Evolutionary conservation across 495 filamentous ascomycete species (phyloP), one percentile per base, ranked within the genome.

Genomic region (Hypoxylon intermedium): DNA sequence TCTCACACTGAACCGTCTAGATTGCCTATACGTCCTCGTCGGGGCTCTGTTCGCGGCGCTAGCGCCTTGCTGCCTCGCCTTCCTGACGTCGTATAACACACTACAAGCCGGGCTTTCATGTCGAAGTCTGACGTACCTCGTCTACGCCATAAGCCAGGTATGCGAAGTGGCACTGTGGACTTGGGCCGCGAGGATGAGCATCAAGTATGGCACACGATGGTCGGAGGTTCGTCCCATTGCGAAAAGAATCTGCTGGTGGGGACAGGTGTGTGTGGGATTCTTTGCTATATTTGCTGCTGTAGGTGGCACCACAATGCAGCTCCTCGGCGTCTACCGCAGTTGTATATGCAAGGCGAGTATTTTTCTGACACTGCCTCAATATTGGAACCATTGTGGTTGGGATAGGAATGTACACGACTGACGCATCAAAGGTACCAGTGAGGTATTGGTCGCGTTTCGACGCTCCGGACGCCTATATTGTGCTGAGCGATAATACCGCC

Each of bases 31-130:
- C 9, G 50, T 69, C n/a, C 34, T 63, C 2, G 53, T 60, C 24
- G 75, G 72, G 53, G 42, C 71, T 5, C 52, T 60, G 1, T 64
- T 76, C n/a, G 52, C 75, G 2, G 59, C 69, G 20, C 49, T 74
- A 1, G 42, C 70, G 16, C 77, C 77, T 3, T 76, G 34, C 38
- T 33, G 58, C 18, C 65, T 80, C 5, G 72, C 78, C 1, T 72
- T 78, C n/a, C 53, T 74, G 9, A 70, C 72, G 7, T 71, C 72
- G n/a, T 79, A 72, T 24, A 61, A 63, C 26, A 82, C 76, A 23
- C 78, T 74, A 13, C 60, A 70, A 15, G 47, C 67, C n/a, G 79
- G 78, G 6, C 50, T 78, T 0, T 71, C 72, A 2, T 82, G 79
- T 24, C 67, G 79, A 5, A 70, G 64, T 9, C 42, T 81, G 12